Evolutionary conservation across 352 stramenopile genomes (phyloP).

Genomic region (Phytophthora boehmeriae): DNA sequence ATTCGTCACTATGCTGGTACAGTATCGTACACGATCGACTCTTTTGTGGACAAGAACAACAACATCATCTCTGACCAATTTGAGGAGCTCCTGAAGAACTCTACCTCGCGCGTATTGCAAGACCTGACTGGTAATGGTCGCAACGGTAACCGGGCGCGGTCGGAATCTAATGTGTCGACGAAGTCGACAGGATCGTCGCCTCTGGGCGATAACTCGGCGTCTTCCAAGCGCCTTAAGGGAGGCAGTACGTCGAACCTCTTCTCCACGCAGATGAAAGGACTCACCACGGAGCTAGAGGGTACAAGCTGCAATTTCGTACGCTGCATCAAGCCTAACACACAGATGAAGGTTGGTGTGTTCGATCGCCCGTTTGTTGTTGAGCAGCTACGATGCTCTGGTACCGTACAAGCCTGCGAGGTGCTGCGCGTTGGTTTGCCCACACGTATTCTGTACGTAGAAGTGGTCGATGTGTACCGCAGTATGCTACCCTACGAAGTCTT

Average conservation of each 20-base stretch:
- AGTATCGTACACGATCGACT: constrained; percentile 85
- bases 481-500: constrained; percentile 70
- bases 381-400: constrained; percentile 75
- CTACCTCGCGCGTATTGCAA: constrained; percentile 71
- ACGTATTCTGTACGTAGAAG: constrained; percentile 85
- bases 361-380: constrained; percentile 81
- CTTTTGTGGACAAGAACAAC: constrained; percentile 92
- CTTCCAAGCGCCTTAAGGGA: constrained; percentile 66
- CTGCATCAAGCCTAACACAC: constrained; percentile 97
- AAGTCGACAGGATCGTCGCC: constrained; percentile 48
- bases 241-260: constrained; percentile 77
- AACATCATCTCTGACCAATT: constrained; percentile 91
- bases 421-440: constrained; percentile 83
- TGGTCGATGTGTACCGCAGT: constrained; percentile 83
- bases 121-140: constrained; percentile 63
- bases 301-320: constrained; percentile 94
- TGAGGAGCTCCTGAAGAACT: constrained; percentile 85
- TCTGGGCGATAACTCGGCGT: constrained; percentile 42
- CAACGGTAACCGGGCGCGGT: constrained; percentile 42
- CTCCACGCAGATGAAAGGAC: constrained; percentile 84
- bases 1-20: constrained; percentile 87
- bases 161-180: constrained; percentile 46
- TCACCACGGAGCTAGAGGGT: constrained; percentile 81
- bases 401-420: constrained; percentile 81
- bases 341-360: constrained; percentile 89